These are phyloP conservation scores for Powellomyces hirtus DNA, from an alignment of 192 early-diverging fungal species.

Conservation along the genomic window DNA sequence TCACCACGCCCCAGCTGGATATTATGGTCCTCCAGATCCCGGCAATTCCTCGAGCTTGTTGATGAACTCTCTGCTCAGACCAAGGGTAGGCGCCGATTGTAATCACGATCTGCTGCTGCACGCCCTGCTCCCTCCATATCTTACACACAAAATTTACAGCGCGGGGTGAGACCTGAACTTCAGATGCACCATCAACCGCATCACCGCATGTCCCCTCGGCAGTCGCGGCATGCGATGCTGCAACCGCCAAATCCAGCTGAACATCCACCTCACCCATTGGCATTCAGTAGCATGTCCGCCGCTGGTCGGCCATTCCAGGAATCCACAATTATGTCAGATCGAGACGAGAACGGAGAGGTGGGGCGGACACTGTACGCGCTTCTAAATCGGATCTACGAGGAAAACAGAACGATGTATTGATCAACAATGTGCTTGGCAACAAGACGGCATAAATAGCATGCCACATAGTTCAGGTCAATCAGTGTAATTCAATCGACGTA, in stretches of 20 bases:
- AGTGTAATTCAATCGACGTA: too few relatives aligned
- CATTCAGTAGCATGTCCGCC: neutral
- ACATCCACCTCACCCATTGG: neutral
- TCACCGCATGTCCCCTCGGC: neutral
- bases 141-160: neutral
- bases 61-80: conserved; percentile 20
- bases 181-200: neutral
- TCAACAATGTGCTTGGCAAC: too few relatives aligned
- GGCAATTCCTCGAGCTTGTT: conserved; percentile 20
- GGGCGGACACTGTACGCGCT: conserved; percentile 40
- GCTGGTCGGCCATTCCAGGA: too few relatives aligned
- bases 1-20: neutral
- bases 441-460: too few relatives aligned
- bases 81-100: too few relatives aligned
- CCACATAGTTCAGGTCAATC: too few relatives aligned
- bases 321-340: too few relatives aligned
- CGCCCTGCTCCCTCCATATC: neutral
- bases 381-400: conserved; percentile 44
- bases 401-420: conserved; percentile 19
- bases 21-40: neutral
- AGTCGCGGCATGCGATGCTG: neutral
- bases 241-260: neutral
- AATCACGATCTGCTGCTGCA: too few relatives aligned
- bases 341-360: conserved; percentile 13
- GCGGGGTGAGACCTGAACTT: neutral